These are phyloP conservation scores for Notholithocarpus densiflorus DNA, from an alignment of 306 rosid genomes.

Conservation along the genomic window DNA sequence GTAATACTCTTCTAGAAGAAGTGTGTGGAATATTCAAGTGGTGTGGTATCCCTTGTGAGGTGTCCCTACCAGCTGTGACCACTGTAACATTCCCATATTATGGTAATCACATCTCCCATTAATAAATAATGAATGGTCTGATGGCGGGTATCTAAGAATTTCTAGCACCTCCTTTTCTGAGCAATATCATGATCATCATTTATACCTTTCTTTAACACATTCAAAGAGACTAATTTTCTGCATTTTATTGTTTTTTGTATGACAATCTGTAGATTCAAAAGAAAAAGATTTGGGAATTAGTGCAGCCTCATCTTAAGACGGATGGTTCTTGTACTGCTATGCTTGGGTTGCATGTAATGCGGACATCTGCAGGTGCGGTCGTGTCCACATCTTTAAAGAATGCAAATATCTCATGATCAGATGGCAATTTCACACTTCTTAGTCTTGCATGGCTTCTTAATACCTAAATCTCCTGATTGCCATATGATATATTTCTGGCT, in stretches of 20 bases:
- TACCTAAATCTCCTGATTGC: not conserved
- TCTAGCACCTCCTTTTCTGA: no score
- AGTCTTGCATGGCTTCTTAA: not conserved
- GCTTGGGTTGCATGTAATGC: constrained; percentile 63
- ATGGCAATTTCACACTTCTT: not conserved
- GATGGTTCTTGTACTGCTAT: constrained; percentile 52
- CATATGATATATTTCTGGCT: not conserved
- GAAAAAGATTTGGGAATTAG: constrained; percentile 75
- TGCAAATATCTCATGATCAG: constrained; percentile 47
- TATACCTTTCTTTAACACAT: no score
- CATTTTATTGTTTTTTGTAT: constrained; percentile 7
- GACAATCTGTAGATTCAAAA: constrained; percentile 59
- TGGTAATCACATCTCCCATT: no score
- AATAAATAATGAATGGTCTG: no score
- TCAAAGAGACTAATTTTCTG: not conserved
- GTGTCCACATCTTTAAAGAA: constrained; percentile 48
- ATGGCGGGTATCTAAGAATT: no score
- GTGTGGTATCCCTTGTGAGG: no score
- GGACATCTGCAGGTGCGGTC: constrained; percentile 59
- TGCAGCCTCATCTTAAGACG: constrained; percentile 75
- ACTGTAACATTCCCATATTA: no score
- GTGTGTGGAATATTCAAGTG: no score
- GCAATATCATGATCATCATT: no score
- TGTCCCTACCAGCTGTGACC: no score
- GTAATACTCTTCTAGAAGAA: no score